Evolutionary conservation across 768 basidiomycete genomes (phyloP).

Genomic region (Chalciporus chontae): DNA sequence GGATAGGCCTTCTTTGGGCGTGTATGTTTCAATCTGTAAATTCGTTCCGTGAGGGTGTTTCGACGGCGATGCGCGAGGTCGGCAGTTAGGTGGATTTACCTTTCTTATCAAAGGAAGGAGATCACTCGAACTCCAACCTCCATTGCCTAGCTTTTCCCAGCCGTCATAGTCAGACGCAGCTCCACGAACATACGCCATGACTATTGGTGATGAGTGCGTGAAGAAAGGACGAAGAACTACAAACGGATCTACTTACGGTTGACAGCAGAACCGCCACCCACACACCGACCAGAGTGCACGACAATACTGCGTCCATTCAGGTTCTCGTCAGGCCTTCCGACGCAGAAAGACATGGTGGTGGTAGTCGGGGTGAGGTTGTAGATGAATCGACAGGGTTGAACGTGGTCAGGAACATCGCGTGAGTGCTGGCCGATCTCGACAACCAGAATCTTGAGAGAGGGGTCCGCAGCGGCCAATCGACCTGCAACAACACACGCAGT

Average conservation of each 20-base stretch:
- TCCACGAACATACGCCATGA: constrained; percentile 20
- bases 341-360: constrained; percentile 14
- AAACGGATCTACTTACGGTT: constrained; percentile 12
- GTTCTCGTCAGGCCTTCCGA: constrained; percentile 8
- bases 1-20: constrained; percentile 19
- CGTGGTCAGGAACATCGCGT: constrained; percentile 15
- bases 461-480: constrained; percentile 22
- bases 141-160: constrained; percentile 22
- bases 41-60: neutral
- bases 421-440: constrained; percentile 25
- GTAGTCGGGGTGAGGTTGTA: constrained; percentile 15
- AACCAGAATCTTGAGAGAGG: constrained; percentile 25
- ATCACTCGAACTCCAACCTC: constrained; percentile 24
- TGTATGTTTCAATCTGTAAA: constrained; percentile 32
- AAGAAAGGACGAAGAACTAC: neutral
- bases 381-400: constrained; percentile 17
- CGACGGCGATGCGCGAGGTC: neutral
- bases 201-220: neutral
- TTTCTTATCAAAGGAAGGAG: constrained; percentile 26
- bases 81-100: constrained; percentile 1
- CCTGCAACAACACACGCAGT: constrained; percentile 28
- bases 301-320: constrained; percentile 14
- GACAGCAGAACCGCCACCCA: constrained; percentile 27
- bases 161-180: constrained; percentile 29
- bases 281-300: constrained; percentile 16